A percentile compares a stretch with the other conserved stretches of the same genome.
phyloP scores from a whole-genome alignment of 2,329 filamentous ascomycete genomes.

The Harringtonia aguacate region DNA sequence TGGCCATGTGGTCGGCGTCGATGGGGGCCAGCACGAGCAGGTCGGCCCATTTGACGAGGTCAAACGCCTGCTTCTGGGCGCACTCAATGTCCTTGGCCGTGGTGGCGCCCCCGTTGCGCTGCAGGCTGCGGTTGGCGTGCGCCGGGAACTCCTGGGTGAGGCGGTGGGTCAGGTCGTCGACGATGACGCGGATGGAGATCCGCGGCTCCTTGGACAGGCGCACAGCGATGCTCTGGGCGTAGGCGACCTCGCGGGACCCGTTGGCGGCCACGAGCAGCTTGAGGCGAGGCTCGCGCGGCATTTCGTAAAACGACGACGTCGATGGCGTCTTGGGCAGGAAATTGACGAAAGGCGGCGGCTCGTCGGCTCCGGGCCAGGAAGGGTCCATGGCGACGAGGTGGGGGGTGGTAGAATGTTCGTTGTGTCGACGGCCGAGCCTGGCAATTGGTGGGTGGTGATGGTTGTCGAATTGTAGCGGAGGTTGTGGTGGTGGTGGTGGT shows the following conservation, averaged over 20 bases:
- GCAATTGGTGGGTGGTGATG: too few relatives aligned
- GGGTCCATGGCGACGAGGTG: slow-evolving; percentile 8
- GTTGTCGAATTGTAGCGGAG: too few relatives aligned
- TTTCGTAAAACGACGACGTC: slow-evolving; percentile 12
- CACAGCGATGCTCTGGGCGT: slow-evolving; percentile 54
- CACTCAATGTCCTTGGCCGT: slow-evolving; percentile 33
- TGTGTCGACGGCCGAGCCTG: too few relatives aligned
- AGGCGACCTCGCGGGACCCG: slow-evolving; percentile 53
- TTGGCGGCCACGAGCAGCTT: slow-evolving; percentile 56
- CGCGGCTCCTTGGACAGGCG: slow-evolving; percentile 55
- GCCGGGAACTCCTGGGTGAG: slow-evolving; percentile 53
- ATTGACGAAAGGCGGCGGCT: slow-evolving; percentile 11
- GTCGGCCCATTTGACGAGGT: slow-evolving; percentile 80
- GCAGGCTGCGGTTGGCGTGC: slow-evolving; percentile 42
- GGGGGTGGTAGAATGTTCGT: too few relatives aligned
- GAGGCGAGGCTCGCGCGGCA: slow-evolving; percentile 27
- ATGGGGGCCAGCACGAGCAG: slow-evolving; percentile 75
- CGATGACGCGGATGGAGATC: slow-evolving; percentile 50
- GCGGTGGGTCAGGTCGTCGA: slow-evolving; percentile 54
- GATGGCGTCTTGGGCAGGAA: slow-evolving; percentile 12
- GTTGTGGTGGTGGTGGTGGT: too few relatives aligned
- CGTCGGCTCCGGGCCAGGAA: too few relatives aligned
- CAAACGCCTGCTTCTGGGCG: slow-evolving; percentile 43
- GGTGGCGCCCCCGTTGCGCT: slow-evolving; percentile 16
- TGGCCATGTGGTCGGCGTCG: slow-evolving; percentile 72